Evolutionary conservation across 2,329 filamentous ascomycete species (phyloP).

Genomic region (Neofusicoccum laricinum): DNA sequence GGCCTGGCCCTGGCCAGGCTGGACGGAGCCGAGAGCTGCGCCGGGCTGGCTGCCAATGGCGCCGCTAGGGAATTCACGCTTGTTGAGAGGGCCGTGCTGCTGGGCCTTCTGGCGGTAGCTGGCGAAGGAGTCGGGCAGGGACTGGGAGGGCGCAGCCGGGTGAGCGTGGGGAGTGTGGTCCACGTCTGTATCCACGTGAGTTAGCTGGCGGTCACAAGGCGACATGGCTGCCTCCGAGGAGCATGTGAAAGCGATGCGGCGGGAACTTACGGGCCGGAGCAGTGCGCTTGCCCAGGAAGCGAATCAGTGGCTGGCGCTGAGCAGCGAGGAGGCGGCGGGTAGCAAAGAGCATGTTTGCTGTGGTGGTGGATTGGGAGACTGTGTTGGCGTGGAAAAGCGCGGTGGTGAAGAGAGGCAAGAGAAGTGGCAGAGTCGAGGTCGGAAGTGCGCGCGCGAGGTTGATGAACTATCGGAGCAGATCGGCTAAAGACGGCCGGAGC

Average conservation of each 20-base stretch:
- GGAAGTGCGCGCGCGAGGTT: not conserved
- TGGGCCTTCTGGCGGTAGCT: slow-evolving; percentile 74
- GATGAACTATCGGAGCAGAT: slow-evolving; percentile 15
- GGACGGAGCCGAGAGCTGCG: slow-evolving; percentile 68
- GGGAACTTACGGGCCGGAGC: slow-evolving; percentile 41
- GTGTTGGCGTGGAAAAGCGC: not conserved
- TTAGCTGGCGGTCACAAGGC: slow-evolving; percentile 1
- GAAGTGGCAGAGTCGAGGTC: not conserved
- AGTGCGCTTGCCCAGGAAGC: slow-evolving; percentile 49
- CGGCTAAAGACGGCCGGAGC: slow-evolving; percentile 11
- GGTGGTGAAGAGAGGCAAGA: not conserved
- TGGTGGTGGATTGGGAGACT: slow-evolving; percentile 16
- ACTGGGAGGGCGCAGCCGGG: slow-evolving; percentile 65
- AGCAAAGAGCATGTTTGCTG: slow-evolving; percentile 38
- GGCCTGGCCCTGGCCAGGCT: slow-evolving; percentile 68
- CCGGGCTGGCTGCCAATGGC: slow-evolving; percentile 62
- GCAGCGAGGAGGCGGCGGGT: slow-evolving; percentile 45
- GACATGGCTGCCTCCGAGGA: slow-evolving; percentile 16
- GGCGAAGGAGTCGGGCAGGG: slow-evolving; percentile 69
- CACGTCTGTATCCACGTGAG: slow-evolving; percentile 51
- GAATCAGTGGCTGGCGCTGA: slow-evolving; percentile 50
- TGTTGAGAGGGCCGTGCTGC: slow-evolving; percentile 69
- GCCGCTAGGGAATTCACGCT: slow-evolving; percentile 32
- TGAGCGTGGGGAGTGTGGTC: slow-evolving; percentile 73
- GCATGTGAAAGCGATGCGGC: slow-evolving; percentile 7